Conservation (phyloP, 2,329 filamentous ascomycete genomes). For the Colletotrichum sidae region DNA sequence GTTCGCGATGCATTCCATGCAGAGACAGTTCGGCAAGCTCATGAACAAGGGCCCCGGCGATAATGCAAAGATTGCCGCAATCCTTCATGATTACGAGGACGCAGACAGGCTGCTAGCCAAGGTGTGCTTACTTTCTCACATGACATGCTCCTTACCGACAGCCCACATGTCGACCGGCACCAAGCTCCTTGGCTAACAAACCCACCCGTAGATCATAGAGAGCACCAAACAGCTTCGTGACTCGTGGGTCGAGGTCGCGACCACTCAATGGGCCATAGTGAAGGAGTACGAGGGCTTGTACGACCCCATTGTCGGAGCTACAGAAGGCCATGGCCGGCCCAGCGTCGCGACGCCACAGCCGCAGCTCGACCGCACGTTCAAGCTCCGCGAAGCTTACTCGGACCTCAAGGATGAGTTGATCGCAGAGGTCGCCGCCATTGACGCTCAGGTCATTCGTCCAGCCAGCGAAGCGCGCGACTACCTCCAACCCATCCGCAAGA, state of each 20-base stretch:
- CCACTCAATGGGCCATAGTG: slow-evolving; percentile 74
- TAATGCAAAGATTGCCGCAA: slow-evolving; percentile 78
- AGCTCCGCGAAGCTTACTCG: slow-evolving; percentile 74
- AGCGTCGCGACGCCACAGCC: slow-evolving; percentile 70
- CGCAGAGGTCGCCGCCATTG: slow-evolving; percentile 78
- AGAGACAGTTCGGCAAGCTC: slow-evolving; percentile 80
- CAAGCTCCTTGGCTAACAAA: slow-evolving; percentile 3
- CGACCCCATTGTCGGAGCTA: slow-evolving; percentile 78
- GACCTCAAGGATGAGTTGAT: slow-evolving; percentile 78
- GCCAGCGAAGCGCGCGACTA: slow-evolving; percentile 76
- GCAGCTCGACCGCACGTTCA: slow-evolving; percentile 73
- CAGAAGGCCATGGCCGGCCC: slow-evolving; percentile 65
- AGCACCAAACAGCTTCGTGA: slow-evolving; percentile 82
- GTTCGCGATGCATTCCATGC: slow-evolving; percentile 74
- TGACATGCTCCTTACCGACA: slow-evolving; percentile 15
- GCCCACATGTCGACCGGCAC: background rate
- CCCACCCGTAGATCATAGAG: slow-evolving; percentile 73
- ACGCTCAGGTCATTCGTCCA: slow-evolving; percentile 75
- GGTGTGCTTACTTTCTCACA: slow-evolving; percentile 56
- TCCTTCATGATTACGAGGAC: slow-evolving; percentile 84
- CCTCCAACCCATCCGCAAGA: slow-evolving; percentile 80
- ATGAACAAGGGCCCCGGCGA: slow-evolving; percentile 76
- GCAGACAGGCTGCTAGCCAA: slow-evolving; percentile 79
- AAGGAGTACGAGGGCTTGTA: slow-evolving; percentile 80
- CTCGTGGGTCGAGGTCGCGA: slow-evolving; percentile 79